Evolutionary conservation across 1,284 basidiomycete genomes (phyloP).

Genomic region (Kalmanozyma brasiliensis): DNA sequence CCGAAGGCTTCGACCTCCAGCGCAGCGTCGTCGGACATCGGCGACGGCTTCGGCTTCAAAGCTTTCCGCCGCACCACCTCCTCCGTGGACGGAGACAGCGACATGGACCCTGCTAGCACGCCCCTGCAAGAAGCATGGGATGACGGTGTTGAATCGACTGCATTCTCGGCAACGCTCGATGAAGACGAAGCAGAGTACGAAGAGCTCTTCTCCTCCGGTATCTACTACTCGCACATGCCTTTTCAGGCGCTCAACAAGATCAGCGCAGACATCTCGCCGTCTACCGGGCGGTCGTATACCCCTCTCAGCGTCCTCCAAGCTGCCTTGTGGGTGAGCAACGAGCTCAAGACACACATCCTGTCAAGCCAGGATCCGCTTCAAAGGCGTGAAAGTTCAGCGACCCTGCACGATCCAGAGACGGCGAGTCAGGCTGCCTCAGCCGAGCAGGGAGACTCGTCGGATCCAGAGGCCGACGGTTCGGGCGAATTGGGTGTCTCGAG

Average conservation of each 20-base stretch:
- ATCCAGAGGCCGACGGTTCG: slow-evolving; percentile 21
- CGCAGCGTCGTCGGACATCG: slow-evolving; percentile 25
- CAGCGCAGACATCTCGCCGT: slow-evolving; percentile 37
- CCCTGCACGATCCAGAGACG: slow-evolving; percentile 19
- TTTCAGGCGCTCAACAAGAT: slow-evolving; percentile 54
- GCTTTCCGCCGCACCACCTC: slow-evolving; percentile 32
- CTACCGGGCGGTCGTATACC: slow-evolving; percentile 40
- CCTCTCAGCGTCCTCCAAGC: slow-evolving; percentile 54
- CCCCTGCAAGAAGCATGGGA: slow-evolving; percentile 42
- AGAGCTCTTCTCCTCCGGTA: slow-evolving; percentile 80
- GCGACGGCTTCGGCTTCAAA: slow-evolving; percentile 43
- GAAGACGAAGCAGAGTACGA: slow-evolving; percentile 60
- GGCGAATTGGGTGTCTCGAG: slow-evolving; percentile 53
- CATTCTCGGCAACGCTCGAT: slow-evolving; percentile 34
- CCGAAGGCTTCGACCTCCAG: slow-evolving; percentile 12
- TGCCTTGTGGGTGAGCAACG: slow-evolving; percentile 57
- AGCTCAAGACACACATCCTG: slow-evolving; percentile 53
- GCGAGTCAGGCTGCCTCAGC: slow-evolving; percentile 11
- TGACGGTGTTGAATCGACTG: slow-evolving; percentile 29
- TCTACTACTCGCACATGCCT: slow-evolving; percentile 88
- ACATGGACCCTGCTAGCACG: slow-evolving; percentile 26
- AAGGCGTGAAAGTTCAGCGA: background rate
- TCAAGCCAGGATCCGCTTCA: slow-evolving; percentile 11
- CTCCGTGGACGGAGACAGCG: slow-evolving; percentile 18
- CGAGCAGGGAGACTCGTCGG: slow-evolving; percentile 5